Base-by-base conservation (phyloP, 2,329 filamentous ascomycete genomes). In the Diaporthe australafricana region DNA sequence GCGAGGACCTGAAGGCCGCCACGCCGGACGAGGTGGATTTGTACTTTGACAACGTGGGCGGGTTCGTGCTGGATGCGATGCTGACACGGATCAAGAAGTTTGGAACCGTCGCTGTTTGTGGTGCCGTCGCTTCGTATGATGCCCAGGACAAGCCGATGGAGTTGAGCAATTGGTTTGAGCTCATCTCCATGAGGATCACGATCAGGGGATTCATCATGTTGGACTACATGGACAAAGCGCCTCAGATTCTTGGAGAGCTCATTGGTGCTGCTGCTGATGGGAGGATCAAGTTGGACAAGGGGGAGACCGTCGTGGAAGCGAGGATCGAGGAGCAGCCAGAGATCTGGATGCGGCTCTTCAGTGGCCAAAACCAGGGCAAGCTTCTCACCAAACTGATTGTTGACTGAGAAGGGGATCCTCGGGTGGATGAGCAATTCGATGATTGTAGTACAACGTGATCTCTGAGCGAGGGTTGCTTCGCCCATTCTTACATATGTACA, bases 1-100 rank as follows among this genome's bases (percentile, higher is more conserved):
- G 81, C 50, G 75, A 84, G 68, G 82, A 88, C 30, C 80, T 89
- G 2, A 78, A 79, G 71, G 80, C 81, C 12, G 86, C 82, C 5
- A 87, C 86, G 0, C 81, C 83, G 2, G 82, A 83, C n/a, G 86
- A 83, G 75, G 86, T 87, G 1, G 85, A 89, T 17, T 80, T 88
- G 9, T 87, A 85, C 75, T 86, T 84, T 70, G 86, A 87, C 76
- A 87, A 87, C 72, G 84, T 87, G 3, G 86, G 86, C 8, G 86
- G 85, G 5, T 77, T 80, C 38, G 84, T 87, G 47, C 78, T 87
- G 56, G 84, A 87, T 70, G 77, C 84, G 42, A 83, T 84, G 80
- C 78, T 87, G 17, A 76, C 78, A 30, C 80, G 82, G 47, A 79
- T 86, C 75, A 82, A 82, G 78, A 78, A 77, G 25, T 74, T 78